Evolutionary conservation across 768 basidiomycete species (phyloP), one percentile per base, ranked within the genome.

Genomic region (Sarcomyxa edulis): DNA sequence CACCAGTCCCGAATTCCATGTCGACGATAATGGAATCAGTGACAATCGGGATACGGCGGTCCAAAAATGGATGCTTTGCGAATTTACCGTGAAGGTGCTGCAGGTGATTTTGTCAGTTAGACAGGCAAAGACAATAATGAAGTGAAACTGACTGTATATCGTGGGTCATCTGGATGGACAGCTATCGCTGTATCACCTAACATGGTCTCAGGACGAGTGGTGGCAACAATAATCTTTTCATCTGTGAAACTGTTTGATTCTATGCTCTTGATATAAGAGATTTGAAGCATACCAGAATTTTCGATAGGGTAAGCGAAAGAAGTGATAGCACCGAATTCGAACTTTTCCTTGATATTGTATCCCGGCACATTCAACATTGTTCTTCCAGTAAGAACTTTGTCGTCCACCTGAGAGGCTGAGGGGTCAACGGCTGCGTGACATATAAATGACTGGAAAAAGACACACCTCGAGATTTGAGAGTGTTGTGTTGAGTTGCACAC

Each of bases 121-220:
- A 1, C 18, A 25, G 18, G 27, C 15, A 32, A n/a, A n/a, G n/a
- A n/a, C n/a, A n/a, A n/a, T n/a, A n/a, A n/a, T n/a, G 15, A 27
- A 25, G 3, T 4, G 14, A 8, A 16, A 4, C 54, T 25, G 21
- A 81, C 84, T 61, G 72, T 93, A 66, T 97, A 97, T 9, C 95
- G 80, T 7, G 74, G 64, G 57, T 98, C 95, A 42, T 94, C 78
- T 2, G 93, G 94, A 61, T 99, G 95, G 0, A 98, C 90, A 20
- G 96, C 96, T 16, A 99, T 84, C 19, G 89, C 96, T 2, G 93
- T 91, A 72, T 98, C 96, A 24, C 96, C 96, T 0, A 99, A 73
- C 90, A 98, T 95, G 0, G 96, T 97, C 61, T 98, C 96, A 0
- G 94, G 94, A 68, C 96, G 90, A 5, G 95, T 98, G 1, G 96